phyloP scores from a whole-genome alignment of 2,329 filamentous ascomycete genomes.

The Teratosphaeria gauchensis region DNA sequence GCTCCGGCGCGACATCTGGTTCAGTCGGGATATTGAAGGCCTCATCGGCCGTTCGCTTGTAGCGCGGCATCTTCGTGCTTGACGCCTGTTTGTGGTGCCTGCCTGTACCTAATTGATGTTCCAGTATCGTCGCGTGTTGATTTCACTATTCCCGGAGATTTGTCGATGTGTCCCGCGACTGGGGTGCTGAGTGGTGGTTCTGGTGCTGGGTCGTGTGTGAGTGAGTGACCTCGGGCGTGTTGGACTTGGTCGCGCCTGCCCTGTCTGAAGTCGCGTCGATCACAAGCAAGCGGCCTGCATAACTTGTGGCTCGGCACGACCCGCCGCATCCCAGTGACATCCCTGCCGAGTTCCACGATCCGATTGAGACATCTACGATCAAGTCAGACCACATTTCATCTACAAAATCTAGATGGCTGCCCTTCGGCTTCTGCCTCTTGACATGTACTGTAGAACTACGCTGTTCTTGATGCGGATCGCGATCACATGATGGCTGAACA shows the following conservation, averaged over 20 bases:
- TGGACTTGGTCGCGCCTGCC: background rate
- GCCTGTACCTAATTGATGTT: no score
- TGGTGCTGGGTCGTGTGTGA: background rate
- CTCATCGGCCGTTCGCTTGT: conserved; percentile 48
- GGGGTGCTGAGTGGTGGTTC: background rate
- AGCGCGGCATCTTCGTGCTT: conserved; percentile 38
- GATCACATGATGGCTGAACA: background rate
- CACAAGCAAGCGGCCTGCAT: background rate
- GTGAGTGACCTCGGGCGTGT: background rate
- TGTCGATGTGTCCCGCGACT: no score
- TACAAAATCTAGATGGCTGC: background rate
- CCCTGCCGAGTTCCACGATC: background rate
- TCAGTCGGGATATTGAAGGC: conserved; percentile 29
- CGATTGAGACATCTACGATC: no score
- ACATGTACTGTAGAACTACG: no score
- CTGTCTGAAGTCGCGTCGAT: background rate
- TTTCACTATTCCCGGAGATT: no score
- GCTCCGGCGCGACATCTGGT: conserved; percentile 14
- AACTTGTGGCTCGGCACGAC: background rate
- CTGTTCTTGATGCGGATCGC: no score
- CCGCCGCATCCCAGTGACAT: background rate
- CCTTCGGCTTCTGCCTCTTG: background rate
- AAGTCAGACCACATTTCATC: background rate
- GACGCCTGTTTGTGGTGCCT: background rate
- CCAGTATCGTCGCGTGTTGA: no score